These are phyloP conservation scores for Backusella tuberculispora DNA, from an alignment of 192 early-diverging fungal species.

Conservation along the genomic window DNA sequence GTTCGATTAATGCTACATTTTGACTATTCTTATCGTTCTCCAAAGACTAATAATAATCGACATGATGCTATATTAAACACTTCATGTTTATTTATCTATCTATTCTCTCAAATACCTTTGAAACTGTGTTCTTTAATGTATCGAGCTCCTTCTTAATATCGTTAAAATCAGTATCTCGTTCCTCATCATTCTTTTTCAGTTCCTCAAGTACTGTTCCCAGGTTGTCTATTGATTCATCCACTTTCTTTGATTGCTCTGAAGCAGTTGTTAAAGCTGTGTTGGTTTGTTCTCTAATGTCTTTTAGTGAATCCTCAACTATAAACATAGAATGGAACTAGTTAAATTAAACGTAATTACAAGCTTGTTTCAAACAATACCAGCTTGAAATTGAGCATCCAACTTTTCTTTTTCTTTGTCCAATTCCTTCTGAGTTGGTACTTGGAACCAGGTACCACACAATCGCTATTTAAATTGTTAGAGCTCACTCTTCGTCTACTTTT, in stretches of 20 bases:
- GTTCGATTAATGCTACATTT: conserved; percentile 63
- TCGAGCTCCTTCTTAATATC: conserved; percentile 79
- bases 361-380: conserved; percentile 26
- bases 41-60: conserved; percentile 54
- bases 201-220: conserved; percentile 63
- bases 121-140: conserved; percentile 66
- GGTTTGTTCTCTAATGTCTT: conserved; percentile 71
- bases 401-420: conserved; percentile 71
- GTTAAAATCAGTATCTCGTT: conserved; percentile 68
- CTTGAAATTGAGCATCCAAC: conserved; percentile 66
- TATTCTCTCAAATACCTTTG: conserved; percentile 57
- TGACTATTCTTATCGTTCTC: conserved; percentile 76
- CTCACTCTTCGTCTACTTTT: background rate
- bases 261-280: conserved; percentile 63
- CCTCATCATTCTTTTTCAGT: conserved; percentile 65
- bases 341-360: background rate
- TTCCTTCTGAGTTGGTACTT: conserved; percentile 65
- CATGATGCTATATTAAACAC: background rate
- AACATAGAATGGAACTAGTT: background rate
- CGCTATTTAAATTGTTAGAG: conserved; percentile 44
- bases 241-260: conserved; percentile 68
- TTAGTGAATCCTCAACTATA: conserved; percentile 46
- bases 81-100: background rate
- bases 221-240: conserved; percentile 68
- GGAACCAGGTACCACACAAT: conserved; percentile 60